These are phyloP conservation scores for Drechslerella stenobrocha DNA, from an alignment of 2,329 filamentous ascomycete species.

Conservation along the genomic window DNA sequence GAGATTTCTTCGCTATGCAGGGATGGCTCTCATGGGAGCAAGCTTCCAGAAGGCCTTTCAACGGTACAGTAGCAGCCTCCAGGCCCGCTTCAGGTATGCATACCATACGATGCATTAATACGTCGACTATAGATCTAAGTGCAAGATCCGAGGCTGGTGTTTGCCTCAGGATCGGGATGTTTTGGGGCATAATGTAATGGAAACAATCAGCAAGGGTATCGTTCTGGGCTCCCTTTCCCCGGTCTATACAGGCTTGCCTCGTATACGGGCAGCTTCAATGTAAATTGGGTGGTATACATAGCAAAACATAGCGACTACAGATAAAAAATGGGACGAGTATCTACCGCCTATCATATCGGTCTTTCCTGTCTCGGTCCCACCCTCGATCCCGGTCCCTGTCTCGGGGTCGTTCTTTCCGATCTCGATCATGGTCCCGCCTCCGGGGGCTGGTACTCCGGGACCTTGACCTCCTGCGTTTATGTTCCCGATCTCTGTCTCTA, in stretches of 20 bases:
- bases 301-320: not conserved
- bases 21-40: not conserved
- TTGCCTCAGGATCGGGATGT: too few species aligned
- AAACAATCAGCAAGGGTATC: too few species aligned
- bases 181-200: too few species aligned
- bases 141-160: too few species aligned
- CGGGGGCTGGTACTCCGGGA: slow-evolving; percentile 36
- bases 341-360: slow-evolving; percentile 33
- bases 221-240: too few species aligned
- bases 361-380: slow-evolving; percentile 54
- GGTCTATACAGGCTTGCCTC: not conserved
- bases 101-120: not conserved
- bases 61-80: not conserved
- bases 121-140: not conserved
- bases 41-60: not conserved
- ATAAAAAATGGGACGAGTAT: not conserved
- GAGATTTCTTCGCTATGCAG: not conserved
- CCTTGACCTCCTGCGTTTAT: slow-evolving; percentile 16
- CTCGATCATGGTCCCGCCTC: slow-evolving; percentile 13
- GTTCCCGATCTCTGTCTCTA: slow-evolving; percentile 55
- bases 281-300: slow-evolving; percentile 50
- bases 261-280: not conserved
- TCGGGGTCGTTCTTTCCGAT: slow-evolving; percentile 38
- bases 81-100: not conserved
- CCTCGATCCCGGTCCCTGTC: slow-evolving; percentile 46